phyloP scores from a whole-genome alignment of 139 green algal species.

The Chlamydomonas applanata region DNA sequence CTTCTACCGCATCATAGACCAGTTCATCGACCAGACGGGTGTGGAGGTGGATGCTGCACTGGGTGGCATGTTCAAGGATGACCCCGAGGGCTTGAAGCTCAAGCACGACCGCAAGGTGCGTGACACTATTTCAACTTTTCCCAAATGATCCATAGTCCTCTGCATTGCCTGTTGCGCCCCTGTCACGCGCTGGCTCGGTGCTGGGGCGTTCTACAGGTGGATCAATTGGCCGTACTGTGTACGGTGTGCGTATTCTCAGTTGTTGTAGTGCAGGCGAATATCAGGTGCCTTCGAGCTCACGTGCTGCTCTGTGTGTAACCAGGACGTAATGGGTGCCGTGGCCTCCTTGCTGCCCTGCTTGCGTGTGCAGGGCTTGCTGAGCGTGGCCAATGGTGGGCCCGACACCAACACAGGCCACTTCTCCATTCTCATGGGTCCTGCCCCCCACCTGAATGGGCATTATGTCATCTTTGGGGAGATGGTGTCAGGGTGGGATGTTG shows the following conservation, averaged over 20 bases:
- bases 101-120: slow-evolving; percentile 55
- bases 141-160: neutral
- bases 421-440: slow-evolving; percentile 65
- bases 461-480: slow-evolving; percentile 71
- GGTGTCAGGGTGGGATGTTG: slow-evolving; percentile 9
- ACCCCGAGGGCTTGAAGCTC: slow-evolving; percentile 54
- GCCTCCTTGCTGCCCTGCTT: neutral
- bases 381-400: slow-evolving; percentile 61
- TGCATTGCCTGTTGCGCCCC: no score
- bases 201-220: neutral
- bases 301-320: neutral
- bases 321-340: no score
- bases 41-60: slow-evolving; percentile 38
- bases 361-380: slow-evolving; percentile 47
- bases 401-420: slow-evolving; percentile 74
- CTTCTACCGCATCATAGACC: slow-evolving; percentile 44
- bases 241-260: neutral
- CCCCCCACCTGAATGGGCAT: slow-evolving; percentile 66
- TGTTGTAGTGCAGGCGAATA: no score
- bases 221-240: neutral
- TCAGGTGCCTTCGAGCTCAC: no score
- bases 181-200: no score
- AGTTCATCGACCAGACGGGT: slow-evolving; percentile 37
- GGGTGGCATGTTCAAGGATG: slow-evolving; percentile 49
- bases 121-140: no score